These are phyloP conservation scores for Thelonectria blattea DNA, from an alignment of 2,329 filamentous ascomycete genomes.

Conservation along the genomic window DNA sequence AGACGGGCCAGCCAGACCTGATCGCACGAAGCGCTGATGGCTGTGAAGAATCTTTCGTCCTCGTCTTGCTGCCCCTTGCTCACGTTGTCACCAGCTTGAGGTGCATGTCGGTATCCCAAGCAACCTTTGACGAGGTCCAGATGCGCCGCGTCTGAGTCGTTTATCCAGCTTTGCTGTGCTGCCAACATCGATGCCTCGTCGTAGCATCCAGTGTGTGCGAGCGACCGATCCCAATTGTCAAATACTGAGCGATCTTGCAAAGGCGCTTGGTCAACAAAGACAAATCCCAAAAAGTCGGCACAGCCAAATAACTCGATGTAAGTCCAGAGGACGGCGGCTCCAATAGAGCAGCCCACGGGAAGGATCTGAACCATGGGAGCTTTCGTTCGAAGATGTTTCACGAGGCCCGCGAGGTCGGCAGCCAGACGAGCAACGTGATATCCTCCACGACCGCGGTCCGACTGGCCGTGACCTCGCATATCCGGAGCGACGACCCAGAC, in stretches of 20 bases:
- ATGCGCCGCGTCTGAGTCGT: conserved; percentile 31
- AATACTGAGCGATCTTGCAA: conserved; percentile 36
- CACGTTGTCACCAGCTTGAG: conserved; percentile 26
- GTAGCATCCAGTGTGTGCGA: conserved; percentile 35
- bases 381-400: conserved; percentile 30
- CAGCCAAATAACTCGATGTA: conserved; percentile 37
- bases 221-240: conserved; percentile 31
- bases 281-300: conserved; percentile 34
- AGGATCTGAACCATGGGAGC: conserved; percentile 27
- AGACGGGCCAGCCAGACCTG: conserved; percentile 37
- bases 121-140: conserved; percentile 35
- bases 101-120: conserved; percentile 35
- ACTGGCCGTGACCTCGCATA: conserved; percentile 38
- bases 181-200: conserved; percentile 34
- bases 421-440: conserved; percentile 38
- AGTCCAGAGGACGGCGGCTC: conserved; percentile 39
- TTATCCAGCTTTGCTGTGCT: conserved; percentile 35
- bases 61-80: conserved; percentile 31
- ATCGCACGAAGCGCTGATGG: conserved; percentile 36
- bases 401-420: conserved; percentile 30
- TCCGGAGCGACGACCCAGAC: conserved; percentile 37
- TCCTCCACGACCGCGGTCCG: conserved; percentile 31
- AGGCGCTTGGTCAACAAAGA: conserved; percentile 39
- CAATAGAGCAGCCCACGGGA: conserved; percentile 38
- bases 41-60: conserved; percentile 36